Base-by-base conservation (phyloP, 1,284 basidiomycete species). In the Pisolithus thermaeus region DNA sequence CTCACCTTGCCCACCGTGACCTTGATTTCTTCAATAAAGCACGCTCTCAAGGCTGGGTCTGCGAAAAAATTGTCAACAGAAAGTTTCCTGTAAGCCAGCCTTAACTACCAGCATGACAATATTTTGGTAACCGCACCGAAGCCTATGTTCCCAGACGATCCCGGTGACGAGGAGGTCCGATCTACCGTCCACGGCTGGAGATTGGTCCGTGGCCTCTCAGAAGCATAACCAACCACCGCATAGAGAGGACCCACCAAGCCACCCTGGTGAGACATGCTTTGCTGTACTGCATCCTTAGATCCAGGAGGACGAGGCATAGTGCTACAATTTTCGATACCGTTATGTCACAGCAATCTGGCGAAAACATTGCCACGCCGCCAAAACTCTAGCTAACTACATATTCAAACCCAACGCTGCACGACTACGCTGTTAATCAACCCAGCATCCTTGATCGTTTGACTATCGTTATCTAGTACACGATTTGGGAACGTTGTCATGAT, bases 401-500 rank as follows among this genome's bases (percentile, higher is more conserved):
- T 28, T 56, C 61, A 87, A 27, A 69, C 74, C 87, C 87, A 92
- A 52, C 89, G 75, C 72, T 96, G 92, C 25, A 96, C 84, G 16
- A 97, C 77, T 3, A 97, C 92, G 51, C 87, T 88, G 58, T 93
- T 93, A 30, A 78, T 74, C 53, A 97, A 68, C 3, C 84, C 83
- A 4, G 90, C 92, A 18, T 72, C 75, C 61, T 89, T 76, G 55
- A 97, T 81, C 3, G 91, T 92, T 63, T 80, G 74, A 16, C 53
- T 61, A 43, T 83, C 72, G 58, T 94, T 81, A 5, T 83, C 82
- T 9, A 97, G 73, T 11, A 78, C 81, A 40, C 82, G 80, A 63
- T 81, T 89, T 0, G 93, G 93, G 77, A 96, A 96, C 9, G 91
- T 91, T 49, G 90, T 92, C 39, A 77, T 78, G 54, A 97, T 87